These are phyloP conservation scores for Fusarium globosum DNA, from an alignment of 2,329 filamentous ascomycete genomes.

Conservation along the genomic window DNA sequence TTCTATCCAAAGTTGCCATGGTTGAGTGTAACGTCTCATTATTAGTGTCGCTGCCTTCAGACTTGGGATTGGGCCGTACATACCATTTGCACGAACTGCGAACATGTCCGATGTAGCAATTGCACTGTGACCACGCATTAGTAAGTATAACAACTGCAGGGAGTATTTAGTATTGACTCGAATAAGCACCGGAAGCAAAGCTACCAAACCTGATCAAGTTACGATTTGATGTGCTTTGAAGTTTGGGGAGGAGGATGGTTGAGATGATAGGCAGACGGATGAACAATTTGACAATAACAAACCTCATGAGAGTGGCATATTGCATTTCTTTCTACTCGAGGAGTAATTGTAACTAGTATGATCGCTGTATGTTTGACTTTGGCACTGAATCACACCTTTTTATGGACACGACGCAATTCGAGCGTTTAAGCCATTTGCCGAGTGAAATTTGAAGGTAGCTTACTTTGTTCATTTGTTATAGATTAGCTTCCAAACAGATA, in stretches of 20 bases:
- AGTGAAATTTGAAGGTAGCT: background rate
- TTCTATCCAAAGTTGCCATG: no score
- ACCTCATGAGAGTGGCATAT: background rate
- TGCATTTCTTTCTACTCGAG: background rate
- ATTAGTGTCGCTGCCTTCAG: background rate
- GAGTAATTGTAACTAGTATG: background rate
- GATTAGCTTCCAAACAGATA: background rate
- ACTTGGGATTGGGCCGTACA: background rate
- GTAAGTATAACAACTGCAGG: background rate
- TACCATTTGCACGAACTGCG: conserved; percentile 1
- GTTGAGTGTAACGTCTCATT: background rate
- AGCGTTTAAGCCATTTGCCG: no score
- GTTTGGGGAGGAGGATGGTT: background rate
- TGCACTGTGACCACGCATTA: background rate
- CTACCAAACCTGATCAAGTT: background rate
- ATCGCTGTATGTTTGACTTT: background rate
- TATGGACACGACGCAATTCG: background rate
- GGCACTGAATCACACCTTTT: no score
- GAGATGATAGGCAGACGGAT: background rate
- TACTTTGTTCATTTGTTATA: background rate
- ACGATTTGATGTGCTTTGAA: background rate
- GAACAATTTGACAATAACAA: background rate
- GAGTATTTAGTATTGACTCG: background rate
- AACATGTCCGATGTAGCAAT: background rate
- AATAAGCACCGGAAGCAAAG: background rate